A percentile compares a stretch with the other conserved stretches of the same genome.
These are phyloP conservation scores for Oenanthe javanica DNA, from an alignment of 140 eudicot genomes.

Conservation along the genomic window DNA sequence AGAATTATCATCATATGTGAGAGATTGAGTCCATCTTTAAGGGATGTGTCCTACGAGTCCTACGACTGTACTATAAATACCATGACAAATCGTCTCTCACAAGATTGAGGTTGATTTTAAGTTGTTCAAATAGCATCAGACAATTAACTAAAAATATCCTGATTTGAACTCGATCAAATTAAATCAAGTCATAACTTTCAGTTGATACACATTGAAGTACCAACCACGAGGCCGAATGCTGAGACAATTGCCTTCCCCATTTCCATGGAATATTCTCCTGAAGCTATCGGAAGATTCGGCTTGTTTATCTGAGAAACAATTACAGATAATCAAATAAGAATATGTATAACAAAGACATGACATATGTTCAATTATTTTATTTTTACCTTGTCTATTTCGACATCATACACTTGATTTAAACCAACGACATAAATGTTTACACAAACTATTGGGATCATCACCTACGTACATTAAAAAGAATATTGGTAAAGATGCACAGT, in stretches of 20 bases:
- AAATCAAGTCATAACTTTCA: neutral
- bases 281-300: constrained; percentile 34
- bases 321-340: neutral
- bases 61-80: no score
- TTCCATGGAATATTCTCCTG: constrained; percentile 29
- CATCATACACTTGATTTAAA: constrained; percentile 28
- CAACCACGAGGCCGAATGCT: constrained; percentile 18
- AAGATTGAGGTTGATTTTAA: no score
- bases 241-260: constrained; percentile 18
- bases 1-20: no score
- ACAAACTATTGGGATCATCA: constrained; percentile 23
- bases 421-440: constrained; percentile 38
- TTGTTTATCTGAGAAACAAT: constrained; percentile 27
- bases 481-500: neutral
- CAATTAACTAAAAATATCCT: no score
- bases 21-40: no score
- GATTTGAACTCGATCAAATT: neutral
- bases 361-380: no score
- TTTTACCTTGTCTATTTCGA: constrained; percentile 32
- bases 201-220: neutral
- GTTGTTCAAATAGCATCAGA: neutral
- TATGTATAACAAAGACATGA: no score
- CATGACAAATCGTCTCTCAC: no score
- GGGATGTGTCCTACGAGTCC: no score
- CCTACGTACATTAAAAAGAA: constrained; percentile 10